These are phyloP conservation scores for Colletotrichum sp. DNA, from an alignment of 2,329 filamentous ascomycete species.

Conservation along the genomic window DNA sequence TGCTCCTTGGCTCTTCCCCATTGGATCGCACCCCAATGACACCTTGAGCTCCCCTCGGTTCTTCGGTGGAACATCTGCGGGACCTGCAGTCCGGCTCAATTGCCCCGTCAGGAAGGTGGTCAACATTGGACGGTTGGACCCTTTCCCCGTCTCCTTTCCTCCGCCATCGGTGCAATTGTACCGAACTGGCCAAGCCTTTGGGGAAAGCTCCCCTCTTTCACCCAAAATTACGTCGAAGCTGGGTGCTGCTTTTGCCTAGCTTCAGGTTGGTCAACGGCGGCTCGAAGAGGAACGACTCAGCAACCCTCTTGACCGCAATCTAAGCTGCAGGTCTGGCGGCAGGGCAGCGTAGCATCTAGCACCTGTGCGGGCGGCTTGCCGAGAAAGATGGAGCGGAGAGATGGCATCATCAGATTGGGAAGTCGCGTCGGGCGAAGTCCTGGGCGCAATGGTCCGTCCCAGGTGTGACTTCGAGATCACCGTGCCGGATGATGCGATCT, in stretches of 20 bases:
- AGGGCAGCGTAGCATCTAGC: constrained; percentile 2
- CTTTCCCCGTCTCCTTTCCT: background rate
- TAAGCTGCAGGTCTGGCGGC: constrained; percentile 4
- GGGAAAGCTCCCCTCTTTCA: background rate
- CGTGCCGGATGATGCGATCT: constrained; percentile 4
- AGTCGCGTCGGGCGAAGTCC: background rate
- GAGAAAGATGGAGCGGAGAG: background rate
- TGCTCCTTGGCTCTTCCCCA: background rate
- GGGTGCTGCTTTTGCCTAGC: background rate
- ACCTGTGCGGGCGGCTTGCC: background rate
- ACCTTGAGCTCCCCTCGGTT: background rate
- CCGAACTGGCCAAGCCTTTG: constrained; percentile 1
- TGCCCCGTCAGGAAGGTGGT: constrained; percentile 12
- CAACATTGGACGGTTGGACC: background rate
- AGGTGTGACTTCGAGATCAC: background rate
- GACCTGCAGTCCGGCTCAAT: constrained; percentile 15
- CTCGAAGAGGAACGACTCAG: background rate
- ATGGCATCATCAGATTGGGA: constrained; percentile 2
- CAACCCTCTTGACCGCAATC: background rate
- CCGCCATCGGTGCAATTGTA: constrained; percentile 10
- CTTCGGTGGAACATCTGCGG: constrained; percentile 12
- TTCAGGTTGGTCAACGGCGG: background rate
- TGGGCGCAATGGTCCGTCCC: background rate
- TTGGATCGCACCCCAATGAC: constrained; percentile 2
- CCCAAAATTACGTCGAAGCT: background rate